These are phyloP conservation scores for Cladosporium sphaerospermum DNA, from an alignment of 2,329 filamentous ascomycete genomes.

Conservation along the genomic window DNA sequence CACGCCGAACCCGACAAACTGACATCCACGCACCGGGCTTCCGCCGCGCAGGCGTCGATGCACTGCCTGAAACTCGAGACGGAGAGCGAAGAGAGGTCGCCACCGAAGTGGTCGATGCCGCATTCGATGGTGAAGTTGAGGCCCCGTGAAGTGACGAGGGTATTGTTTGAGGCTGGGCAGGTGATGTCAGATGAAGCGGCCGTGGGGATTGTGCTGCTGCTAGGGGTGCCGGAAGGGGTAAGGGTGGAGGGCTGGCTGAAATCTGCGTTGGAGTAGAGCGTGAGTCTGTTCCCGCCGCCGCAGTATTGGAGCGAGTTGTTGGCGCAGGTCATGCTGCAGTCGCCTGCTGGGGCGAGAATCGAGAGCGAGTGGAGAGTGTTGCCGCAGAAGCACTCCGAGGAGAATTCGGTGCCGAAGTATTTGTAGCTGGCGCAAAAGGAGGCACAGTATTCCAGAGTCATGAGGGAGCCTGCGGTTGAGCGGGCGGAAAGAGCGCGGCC, in stretches of 20 bases:
- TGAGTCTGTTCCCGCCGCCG: constrained; percentile 24
- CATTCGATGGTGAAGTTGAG: constrained; percentile 25
- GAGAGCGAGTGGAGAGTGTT: constrained; percentile 19
- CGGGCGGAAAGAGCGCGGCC: constrained; percentile 23
- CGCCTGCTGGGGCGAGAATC: constrained; percentile 12
- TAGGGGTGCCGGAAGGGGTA: constrained; percentile 8
- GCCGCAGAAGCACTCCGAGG: constrained; percentile 32
- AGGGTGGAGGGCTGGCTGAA: constrained; percentile 15
- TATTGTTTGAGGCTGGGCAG: constrained; percentile 19
- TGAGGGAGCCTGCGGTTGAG: constrained; percentile 22
- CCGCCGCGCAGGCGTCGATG: constrained; percentile 22
- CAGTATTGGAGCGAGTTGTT: constrained; percentile 25
- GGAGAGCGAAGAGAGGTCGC: constrained; percentile 21
- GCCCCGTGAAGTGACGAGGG: constrained; percentile 13
- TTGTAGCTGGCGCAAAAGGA: constrained; percentile 30
- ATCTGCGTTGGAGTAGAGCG: constrained; percentile 22
- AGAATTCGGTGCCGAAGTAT: constrained; percentile 36
- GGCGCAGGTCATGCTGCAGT: constrained; percentile 26
- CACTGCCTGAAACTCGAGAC: constrained; percentile 21
- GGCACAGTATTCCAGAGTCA: constrained; percentile 38
- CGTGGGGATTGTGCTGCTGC: too few relatives aligned
- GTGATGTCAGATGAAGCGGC: constrained; percentile 10
- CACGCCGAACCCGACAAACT: constrained; percentile 23
- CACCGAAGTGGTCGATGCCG: constrained; percentile 27
- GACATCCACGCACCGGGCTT: constrained; percentile 20